Evolutionary conservation across 768 basidiomycete genomes (phyloP), one percentile per base, ranked within the genome.

Genomic region (Chalciporus chontae): DNA sequence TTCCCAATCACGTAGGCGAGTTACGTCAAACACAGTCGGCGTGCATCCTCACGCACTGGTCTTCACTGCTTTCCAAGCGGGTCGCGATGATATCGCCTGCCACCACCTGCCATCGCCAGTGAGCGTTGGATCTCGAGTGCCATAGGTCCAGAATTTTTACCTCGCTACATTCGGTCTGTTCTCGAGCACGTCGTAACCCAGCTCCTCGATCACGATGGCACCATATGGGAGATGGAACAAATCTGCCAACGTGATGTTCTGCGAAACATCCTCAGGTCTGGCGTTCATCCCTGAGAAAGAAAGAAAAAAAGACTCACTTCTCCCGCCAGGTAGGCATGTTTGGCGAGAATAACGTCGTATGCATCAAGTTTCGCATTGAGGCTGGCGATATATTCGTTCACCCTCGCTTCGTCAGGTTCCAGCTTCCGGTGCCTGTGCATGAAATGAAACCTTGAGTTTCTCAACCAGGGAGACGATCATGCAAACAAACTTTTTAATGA

Each of bases 321-420:
- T n/a, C 84, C 83, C 23, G 77, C 77, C 6, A 83, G 63, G 55
- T 81, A 84, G 27, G 69, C 63, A 29, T 77, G 74, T 61, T 78
- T 82, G 17, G 66, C 61, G 14, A 84, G 69, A 34, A 85, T 78
- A 14, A 54, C 58, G 9, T 84, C 75, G 52, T 83, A 84, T 4
- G 57, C 77, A 15, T 77, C 73, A 4, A 85, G 69, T 40, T 72
- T 77, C 4, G 53, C 57, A 1, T 65, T 65, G 15, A 78, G 59
- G 9, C 54, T 54, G 1, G 38, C 40, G 4, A 68, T 37, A 24
- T 57, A 55, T 24, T 56, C 51, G 1, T 55, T 57, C 18, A 73
- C 49, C 37, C 54, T 51, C 2, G 52, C 54, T 40, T 65, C 59
- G 6, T 71, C 62, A 7, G 39, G 27, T 1, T 48, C 52, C 7